phyloP scores from a whole-genome alignment of 2,329 filamentous ascomycete species.

The Xylaria sp. region DNA sequence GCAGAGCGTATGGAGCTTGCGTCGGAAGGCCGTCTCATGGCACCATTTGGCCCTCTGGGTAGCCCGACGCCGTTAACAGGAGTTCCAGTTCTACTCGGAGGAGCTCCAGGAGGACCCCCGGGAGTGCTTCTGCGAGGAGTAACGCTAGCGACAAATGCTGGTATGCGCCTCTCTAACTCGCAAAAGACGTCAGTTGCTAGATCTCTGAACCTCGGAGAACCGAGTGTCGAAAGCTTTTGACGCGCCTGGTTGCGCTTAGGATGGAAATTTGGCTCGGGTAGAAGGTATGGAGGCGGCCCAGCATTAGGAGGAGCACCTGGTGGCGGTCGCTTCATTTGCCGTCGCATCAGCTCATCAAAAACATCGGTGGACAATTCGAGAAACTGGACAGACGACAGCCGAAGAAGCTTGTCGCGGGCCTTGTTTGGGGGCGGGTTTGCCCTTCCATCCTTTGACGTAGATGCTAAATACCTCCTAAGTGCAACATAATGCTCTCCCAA shows the following conservation, averaged over 20 bases:
- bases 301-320: constrained; percentile 62
- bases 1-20: constrained; percentile 68
- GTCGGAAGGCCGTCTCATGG: constrained; percentile 67
- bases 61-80: constrained; percentile 68
- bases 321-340: constrained; percentile 74
- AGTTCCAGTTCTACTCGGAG: constrained; percentile 69
- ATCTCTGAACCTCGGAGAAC: constrained; percentile 86
- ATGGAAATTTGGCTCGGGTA: constrained; percentile 91
- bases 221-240: constrained; percentile 91
- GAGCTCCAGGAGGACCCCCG: constrained; percentile 67
- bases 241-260: constrained; percentile 98
- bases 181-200: constrained; percentile 96
- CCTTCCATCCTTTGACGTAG: constrained; percentile 78
- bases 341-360: constrained; percentile 90
- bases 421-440: constrained; percentile 82
- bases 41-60: constrained; percentile 62
- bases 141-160: constrained; percentile 77
- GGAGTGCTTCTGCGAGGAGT: constrained; percentile 72
- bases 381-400: constrained; percentile 91
- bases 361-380: constrained; percentile 98
- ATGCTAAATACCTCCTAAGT: constrained; percentile 79
- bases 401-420: constrained; percentile 92
- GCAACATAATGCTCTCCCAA: constrained; percentile 84
- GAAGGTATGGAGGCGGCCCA: constrained; percentile 75
- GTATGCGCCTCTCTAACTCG: constrained; percentile 91